Evolutionary conservation across 23 red algal species (phyloP).

Genomic region (Gracilaria domingensis): DNA sequence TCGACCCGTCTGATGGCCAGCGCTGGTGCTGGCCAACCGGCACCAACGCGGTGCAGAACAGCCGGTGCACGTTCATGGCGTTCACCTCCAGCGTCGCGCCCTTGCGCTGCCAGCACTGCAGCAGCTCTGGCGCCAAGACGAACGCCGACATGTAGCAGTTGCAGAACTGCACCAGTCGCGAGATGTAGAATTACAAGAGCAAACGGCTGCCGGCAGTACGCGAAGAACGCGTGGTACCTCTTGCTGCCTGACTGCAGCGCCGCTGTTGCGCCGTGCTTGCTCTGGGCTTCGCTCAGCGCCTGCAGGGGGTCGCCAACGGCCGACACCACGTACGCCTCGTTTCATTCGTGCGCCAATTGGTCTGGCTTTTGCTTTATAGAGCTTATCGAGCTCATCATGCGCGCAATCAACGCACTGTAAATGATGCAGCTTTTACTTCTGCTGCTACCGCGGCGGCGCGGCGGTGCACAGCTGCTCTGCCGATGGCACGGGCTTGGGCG

Average conservation of each 20-base stretch:
- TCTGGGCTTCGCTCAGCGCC: background rate
- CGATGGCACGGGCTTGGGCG: background rate
- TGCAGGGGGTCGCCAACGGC: background rate
- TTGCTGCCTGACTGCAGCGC: background rate
- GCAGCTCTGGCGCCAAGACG: slow-evolving; percentile 32
- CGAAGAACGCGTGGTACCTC: slow-evolving; percentile 60
- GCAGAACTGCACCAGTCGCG: slow-evolving; percentile 78
- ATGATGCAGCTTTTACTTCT: too few relatives aligned
- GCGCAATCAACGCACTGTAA: too few relatives aligned
- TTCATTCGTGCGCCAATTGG: background rate
- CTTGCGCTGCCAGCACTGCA: slow-evolving; percentile 30
- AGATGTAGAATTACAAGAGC: slow-evolving; percentile 70
- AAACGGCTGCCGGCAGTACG: slow-evolving; percentile 64
- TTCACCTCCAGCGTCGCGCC: background rate
- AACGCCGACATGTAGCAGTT: slow-evolving; percentile 56
- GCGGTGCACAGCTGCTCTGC: background rate
- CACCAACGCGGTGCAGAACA: slow-evolving; percentile 74
- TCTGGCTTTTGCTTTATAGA: too few relatives aligned
- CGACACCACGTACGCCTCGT: background rate
- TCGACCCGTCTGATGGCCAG: slow-evolving; percentile 81
- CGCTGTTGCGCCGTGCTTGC: too few relatives aligned
- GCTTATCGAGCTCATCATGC: too few relatives aligned
- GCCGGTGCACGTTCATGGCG: slow-evolving; percentile 75
- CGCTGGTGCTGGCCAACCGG: too few relatives aligned
- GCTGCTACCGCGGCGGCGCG: background rate